Evolutionary conservation across 495 filamentous ascomycete genomes (phyloP).

Genomic region (Entonaema liquescens): DNA sequence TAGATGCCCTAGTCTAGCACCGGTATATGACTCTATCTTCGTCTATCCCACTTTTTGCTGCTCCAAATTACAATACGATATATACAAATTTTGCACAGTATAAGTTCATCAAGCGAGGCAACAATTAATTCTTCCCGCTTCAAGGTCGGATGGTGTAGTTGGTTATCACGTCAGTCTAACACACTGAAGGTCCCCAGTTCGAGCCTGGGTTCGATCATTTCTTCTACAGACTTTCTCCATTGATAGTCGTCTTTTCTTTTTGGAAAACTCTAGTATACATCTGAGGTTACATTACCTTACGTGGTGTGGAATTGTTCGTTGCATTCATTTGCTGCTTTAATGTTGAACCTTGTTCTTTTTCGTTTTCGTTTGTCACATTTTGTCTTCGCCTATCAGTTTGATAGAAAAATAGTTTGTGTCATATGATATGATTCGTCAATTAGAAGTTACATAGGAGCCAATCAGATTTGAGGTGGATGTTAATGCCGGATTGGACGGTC

Average conservation of each 20-base stretch:
- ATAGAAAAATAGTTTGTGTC: too few relatives aligned
- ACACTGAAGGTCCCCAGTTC: constrained; percentile 45
- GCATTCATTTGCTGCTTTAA: too few relatives aligned
- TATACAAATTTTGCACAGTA: background rate
- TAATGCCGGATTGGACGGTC: background rate
- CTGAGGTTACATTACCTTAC: too few relatives aligned
- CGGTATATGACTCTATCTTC: background rate
- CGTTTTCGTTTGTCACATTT: too few relatives aligned
- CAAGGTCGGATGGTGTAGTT: constrained; percentile 42
- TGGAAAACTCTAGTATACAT: background rate
- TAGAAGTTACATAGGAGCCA: too few relatives aligned
- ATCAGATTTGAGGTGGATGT: too few relatives aligned
- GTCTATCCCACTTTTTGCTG: background rate
- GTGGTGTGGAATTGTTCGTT: too few relatives aligned
- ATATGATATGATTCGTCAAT: too few relatives aligned
- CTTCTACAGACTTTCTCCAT: constrained; percentile 5
- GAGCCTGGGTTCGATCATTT: constrained; percentile 41
- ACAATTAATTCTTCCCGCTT: background rate
- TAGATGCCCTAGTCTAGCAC: background rate
- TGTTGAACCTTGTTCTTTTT: too few relatives aligned
- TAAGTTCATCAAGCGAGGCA: constrained; percentile 11
- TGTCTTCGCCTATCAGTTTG: too few relatives aligned
- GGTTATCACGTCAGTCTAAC: constrained; percentile 45
- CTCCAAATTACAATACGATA: background rate
- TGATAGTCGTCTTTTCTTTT: background rate